These are phyloP conservation scores for Globisporangium lucens DNA, from an alignment of 352 stramenopile genomes.

Conservation along the genomic window DNA sequence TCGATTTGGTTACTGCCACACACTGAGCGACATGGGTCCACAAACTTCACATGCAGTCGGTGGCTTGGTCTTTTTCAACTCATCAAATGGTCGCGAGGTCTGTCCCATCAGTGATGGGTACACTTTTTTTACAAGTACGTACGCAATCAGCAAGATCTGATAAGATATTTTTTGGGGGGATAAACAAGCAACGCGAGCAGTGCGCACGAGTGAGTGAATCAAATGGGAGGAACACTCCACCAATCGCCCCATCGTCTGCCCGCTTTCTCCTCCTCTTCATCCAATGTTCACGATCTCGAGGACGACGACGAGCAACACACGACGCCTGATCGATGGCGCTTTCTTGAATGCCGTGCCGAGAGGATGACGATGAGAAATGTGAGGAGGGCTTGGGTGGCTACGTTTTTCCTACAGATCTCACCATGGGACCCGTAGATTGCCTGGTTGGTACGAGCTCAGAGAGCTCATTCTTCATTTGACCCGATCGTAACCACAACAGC, in stretches of 20 bases:
- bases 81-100: not conserved
- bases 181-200: not conserved
- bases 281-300: not conserved
- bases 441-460: not conserved
- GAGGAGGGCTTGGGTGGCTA: not conserved
- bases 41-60: not conserved
- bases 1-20: not conserved
- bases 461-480: not conserved
- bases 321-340: not conserved
- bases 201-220: not conserved
- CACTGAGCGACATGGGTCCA: not conserved
- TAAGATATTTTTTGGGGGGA: not conserved
- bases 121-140: not conserved
- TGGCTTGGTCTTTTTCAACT: not conserved
- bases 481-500: not conserved
- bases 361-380: not conserved
- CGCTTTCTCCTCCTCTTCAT: not conserved
- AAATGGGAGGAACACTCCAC: not conserved
- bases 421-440: not conserved
- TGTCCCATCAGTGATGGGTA: constrained; percentile 2
- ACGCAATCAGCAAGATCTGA: not conserved
- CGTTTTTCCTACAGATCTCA: not conserved
- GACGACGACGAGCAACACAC: not conserved
- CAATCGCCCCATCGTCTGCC: not conserved
- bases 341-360: not conserved